Evolutionary conservation across 305 asterid genomes (phyloP).

Genomic region (Solanum hybrid): DNA sequence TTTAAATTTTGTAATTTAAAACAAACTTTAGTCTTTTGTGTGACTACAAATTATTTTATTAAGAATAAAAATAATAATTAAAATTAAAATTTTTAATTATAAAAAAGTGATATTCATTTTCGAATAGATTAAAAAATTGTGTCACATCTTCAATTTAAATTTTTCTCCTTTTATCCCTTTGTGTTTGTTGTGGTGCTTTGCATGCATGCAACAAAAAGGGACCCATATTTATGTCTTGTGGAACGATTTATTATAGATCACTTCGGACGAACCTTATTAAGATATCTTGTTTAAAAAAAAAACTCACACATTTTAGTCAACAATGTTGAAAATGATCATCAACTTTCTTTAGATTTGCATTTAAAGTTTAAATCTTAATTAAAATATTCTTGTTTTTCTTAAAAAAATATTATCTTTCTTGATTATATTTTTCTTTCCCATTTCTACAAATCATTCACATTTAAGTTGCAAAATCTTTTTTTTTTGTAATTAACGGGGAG

Average conservation of each 20-base stretch:
- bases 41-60: too few species aligned
- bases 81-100: too few species aligned
- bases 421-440: background rate
- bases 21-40: too few species aligned
- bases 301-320: background rate
- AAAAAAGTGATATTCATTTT: too few species aligned
- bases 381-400: background rate
- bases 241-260: too few species aligned
- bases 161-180: background rate
- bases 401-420: background rate
- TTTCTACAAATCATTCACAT: constrained; percentile 12
- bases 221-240: background rate
- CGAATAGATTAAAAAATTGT: too few species aligned
- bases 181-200: background rate
- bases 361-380: background rate
- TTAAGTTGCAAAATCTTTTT: constrained; percentile 10
- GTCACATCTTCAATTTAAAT: background rate
- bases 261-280: background rate
- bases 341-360: background rate
- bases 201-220: background rate
- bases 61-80: too few species aligned
- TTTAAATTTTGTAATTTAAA: too few species aligned
- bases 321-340: background rate
- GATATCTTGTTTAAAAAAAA: too few species aligned
- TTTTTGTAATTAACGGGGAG: constrained; percentile 26